A percentile compares a stretch with the other conserved stretches of the same genome.
These are phyloP conservation scores for Jacaranda copaia DNA, from an alignment of 257 asterid genomes.

Conservation along the genomic window DNA sequence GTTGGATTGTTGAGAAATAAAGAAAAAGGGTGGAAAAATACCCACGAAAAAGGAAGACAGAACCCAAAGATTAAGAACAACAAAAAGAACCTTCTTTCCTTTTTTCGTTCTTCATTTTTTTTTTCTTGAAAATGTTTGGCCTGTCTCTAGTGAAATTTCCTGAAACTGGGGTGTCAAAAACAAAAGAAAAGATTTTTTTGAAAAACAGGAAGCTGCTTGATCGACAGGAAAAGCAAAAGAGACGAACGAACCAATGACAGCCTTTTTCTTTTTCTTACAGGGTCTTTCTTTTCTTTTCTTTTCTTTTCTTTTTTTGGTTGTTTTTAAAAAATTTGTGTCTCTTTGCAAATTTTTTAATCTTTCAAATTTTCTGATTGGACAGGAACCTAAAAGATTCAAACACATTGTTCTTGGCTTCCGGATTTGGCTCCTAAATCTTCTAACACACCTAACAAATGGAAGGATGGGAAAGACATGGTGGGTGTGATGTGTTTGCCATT, in stretches of 20 bases:
- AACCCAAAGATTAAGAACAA: slow-evolving; percentile 34
- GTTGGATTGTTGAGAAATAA: slow-evolving; percentile 24
- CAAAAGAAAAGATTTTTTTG: slow-evolving; percentile 9
- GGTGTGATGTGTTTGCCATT: slow-evolving; percentile 38
- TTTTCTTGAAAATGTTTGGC: slow-evolving; percentile 28
- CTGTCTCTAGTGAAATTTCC: slow-evolving; percentile 4
- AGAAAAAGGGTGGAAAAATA: slow-evolving; percentile 20
- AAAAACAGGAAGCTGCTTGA: slow-evolving; percentile 35
- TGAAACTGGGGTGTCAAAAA: slow-evolving; percentile 21
- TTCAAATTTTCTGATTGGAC: slow-evolving; percentile 31
- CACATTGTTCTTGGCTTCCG: slow-evolving; percentile 45
- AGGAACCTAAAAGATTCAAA: slow-evolving; percentile 43
- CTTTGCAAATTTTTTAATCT: neutral
- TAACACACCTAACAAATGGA: slow-evolving; percentile 59
- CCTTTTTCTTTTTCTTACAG: slow-evolving; percentile 38
- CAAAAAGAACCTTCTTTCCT: slow-evolving; percentile 19
- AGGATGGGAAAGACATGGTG: slow-evolving; percentile 47
- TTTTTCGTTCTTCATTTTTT: neutral
- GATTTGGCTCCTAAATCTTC: slow-evolving; percentile 55
- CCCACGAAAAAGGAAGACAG: neutral
- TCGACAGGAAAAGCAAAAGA: slow-evolving; percentile 44
- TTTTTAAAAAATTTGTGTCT: slow-evolving; percentile 3
- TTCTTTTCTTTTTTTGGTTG: no score
- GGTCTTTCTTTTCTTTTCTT: neutral
- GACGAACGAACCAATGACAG: slow-evolving; percentile 31